Conservation (phyloP, 2,329 filamentous ascomycete species). For the Daldinia sp. region DNA sequence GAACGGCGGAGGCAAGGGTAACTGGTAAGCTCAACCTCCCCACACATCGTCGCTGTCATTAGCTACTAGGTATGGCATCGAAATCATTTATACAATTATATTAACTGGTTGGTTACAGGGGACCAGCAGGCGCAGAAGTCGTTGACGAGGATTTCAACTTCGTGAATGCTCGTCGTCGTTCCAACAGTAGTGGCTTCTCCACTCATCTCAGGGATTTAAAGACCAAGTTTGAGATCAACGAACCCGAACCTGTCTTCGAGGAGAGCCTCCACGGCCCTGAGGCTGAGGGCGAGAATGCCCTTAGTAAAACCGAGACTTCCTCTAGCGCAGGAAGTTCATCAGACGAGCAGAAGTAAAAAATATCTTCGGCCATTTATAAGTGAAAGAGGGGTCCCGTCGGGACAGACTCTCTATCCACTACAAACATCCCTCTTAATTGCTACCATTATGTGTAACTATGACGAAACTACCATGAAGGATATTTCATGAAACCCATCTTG, state of each 20-base stretch:
- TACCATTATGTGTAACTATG: constrained; percentile 33
- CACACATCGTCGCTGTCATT: neutral
- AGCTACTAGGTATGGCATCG: neutral
- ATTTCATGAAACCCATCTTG: constrained; percentile 6
- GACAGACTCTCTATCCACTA: neutral
- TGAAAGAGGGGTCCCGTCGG: neutral
- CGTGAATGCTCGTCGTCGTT: constrained; percentile 86
- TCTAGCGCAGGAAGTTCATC: constrained; percentile 68
- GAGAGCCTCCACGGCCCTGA: constrained; percentile 78
- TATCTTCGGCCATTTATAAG: neutral
- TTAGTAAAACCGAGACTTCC: constrained; percentile 65
- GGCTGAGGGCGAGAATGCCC: constrained; percentile 65
- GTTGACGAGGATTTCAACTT: constrained; percentile 86
- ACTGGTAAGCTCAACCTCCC: constrained; percentile 73
- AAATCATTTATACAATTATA: constrained; percentile 15
- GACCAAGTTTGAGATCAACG: constrained; percentile 95
- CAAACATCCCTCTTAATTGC: constrained; percentile 29
- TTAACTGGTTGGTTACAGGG: constrained; percentile 64
- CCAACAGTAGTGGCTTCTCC: constrained; percentile 83
- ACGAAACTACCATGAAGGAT: constrained; percentile 14
- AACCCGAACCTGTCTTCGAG: constrained; percentile 91
- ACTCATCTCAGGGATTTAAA: constrained; percentile 80
- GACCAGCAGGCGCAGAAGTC: constrained; percentile 81
- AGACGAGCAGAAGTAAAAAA: constrained; percentile 54
- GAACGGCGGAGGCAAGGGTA: constrained; percentile 89